Base-by-base conservation (phyloP, 1,139 yeast species). In the Lizanozyma gosingica region DNA sequence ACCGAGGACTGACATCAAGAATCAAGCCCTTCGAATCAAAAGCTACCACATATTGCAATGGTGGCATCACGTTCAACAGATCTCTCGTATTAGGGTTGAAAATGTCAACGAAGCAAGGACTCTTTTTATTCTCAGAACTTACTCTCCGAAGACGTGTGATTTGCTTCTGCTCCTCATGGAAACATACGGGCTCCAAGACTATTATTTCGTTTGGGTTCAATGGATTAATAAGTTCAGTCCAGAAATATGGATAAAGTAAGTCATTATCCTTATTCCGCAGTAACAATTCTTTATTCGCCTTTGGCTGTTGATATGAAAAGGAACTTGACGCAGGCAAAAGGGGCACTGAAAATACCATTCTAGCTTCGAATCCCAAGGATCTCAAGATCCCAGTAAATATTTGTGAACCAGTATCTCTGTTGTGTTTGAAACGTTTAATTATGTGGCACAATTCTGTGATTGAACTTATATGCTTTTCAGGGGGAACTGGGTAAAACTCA, bases 161-260 rank as follows among this genome's bases (percentile, higher is more conserved):
- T 34, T 63, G 47, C 38, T 62, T 56, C 2, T 49, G 52, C 41
- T 63, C 68, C 34, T 62, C 59, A 40, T 60, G 61, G 39, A 65
- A 65, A 22, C 64, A 54, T 35, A 57, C 54, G 2, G 62, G 49
- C 42, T 66, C 72, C 2, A 66, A 33, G 0, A 63, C 47, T 14
- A 62, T 44, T 0, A 66, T 29, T 42, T 65, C 65, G 2, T 48
- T 41, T 1, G 45, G 44, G 39, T 65, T 47, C 3, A 60, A 29
- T 0, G 72, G 71, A 41, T 65, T 64, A 2, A 66, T 47, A 3
- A 65, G 40, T 45, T 66, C 72, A 8, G 69, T 63, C 72, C 72
- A 66, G 43, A 53, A 65, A 43, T 65, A 65, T 0, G 72, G 72
- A 41, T 60, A 65, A 4, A 66, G 45, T 14, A 65, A 45, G 44